phyloP scores from a whole-genome alignment of 768 basidiomycete genomes.

The Tephrocybe sp. region DNA sequence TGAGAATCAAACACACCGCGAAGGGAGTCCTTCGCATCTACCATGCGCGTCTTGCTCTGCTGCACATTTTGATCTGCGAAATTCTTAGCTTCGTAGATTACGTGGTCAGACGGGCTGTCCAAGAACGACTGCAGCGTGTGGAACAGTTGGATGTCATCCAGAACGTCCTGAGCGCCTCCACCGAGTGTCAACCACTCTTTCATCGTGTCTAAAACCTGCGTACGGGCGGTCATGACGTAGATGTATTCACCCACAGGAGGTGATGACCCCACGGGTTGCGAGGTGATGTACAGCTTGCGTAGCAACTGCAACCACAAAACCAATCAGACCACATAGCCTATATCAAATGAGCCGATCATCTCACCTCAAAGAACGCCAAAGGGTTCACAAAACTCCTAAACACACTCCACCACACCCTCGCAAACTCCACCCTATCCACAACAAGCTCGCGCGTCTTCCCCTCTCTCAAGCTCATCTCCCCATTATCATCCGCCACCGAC shows the following conservation, averaged over 20 bases:
- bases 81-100: conserved; percentile 37
- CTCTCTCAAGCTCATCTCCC: conserved; percentile 76
- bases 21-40: conserved; percentile 39
- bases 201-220: conserved; percentile 61
- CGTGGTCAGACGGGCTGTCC: conserved; percentile 50
- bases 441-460: conserved; percentile 70
- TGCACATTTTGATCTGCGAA: conserved; percentile 43
- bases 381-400: conserved; percentile 84
- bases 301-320: conserved; percentile 48
- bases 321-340: not conserved
- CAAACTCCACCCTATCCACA: conserved; percentile 72
- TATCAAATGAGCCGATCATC: conserved; percentile 18
- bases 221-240: conserved; percentile 48
- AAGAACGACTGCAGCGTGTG: conserved; percentile 60
- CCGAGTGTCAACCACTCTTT: conserved; percentile 73
- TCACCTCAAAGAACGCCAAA: conserved; percentile 80
- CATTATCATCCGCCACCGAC: conserved; percentile 83
- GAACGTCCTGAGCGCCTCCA: conserved; percentile 74
- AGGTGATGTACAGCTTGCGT: conserved; percentile 67
- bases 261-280: conserved; percentile 39
- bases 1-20: conserved; percentile 48
- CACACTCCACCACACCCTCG: conserved; percentile 77
- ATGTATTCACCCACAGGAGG: conserved; percentile 45
- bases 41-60: conserved; percentile 44
- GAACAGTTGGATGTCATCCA: conserved; percentile 69